phyloP scores from a whole-genome alignment of 1,284 basidiomycete genomes.

The Cutaneotrichosporon sp. region DNA sequence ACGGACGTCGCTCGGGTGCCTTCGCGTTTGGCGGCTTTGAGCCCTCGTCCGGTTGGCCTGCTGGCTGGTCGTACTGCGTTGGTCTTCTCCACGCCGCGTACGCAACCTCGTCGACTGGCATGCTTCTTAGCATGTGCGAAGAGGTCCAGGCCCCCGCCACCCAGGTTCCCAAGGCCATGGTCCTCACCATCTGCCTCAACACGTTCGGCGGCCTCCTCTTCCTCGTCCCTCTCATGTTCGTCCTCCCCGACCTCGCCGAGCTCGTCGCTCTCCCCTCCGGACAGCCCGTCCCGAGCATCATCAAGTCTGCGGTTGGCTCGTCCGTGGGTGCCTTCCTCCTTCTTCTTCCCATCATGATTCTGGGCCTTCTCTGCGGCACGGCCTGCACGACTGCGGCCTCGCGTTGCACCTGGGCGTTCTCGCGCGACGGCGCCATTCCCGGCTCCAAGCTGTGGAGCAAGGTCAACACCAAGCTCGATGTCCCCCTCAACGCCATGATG shows the following conservation, averaged over 20 bases:
- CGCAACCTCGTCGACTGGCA: conserved; percentile 44
- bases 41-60: conserved; percentile 21
- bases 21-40: conserved; percentile 34
- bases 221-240: conserved; percentile 55
- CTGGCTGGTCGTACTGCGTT: conserved; percentile 31
- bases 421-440: conserved; percentile 55
- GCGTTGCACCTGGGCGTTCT: conserved; percentile 50
- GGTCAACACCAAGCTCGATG: conserved; percentile 49
- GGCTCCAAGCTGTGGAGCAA: conserved; percentile 47
- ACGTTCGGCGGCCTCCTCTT: conserved; percentile 39
- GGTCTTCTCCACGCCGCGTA: conserved; percentile 50
- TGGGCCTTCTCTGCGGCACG: conserved; percentile 53
- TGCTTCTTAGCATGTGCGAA: conserved; percentile 51
- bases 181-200: conserved; percentile 25
- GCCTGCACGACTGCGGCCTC: conserved; percentile 48
- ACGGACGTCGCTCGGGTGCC: conserved; percentile 38
- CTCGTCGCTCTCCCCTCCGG: conserved; percentile 51
- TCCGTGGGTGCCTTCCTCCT: conserved; percentile 53
- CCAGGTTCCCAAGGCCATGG: conserved; percentile 50
- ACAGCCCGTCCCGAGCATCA: conserved; percentile 54
- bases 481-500: conserved; percentile 54
- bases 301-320: conserved; percentile 52
- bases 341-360: conserved; percentile 53
- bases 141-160: conserved; percentile 49
- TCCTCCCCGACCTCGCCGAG: conserved; percentile 50